Evolutionary conservation across 805 yeast species (phyloP).

Genomic region (Teunomyces stri): DNA sequence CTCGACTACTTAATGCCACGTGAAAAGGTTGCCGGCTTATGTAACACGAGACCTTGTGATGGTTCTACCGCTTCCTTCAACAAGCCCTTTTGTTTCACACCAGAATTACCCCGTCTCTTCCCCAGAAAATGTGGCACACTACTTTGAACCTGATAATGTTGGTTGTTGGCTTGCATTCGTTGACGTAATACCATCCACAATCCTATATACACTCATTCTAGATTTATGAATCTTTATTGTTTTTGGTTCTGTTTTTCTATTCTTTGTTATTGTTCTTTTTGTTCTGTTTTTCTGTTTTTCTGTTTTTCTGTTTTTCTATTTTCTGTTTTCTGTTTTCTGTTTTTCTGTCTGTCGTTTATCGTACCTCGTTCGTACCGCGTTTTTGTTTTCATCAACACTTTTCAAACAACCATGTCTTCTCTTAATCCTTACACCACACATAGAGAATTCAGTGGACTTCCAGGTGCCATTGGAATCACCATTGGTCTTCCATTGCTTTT

Average conservation of each 20-base stretch:
- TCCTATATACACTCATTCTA: too few species aligned
- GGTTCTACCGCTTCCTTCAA: too few species aligned
- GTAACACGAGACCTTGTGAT: too few species aligned
- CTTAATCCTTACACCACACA: constrained; percentile 72
- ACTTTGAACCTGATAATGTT: not conserved
- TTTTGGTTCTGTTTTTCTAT: not conserved
- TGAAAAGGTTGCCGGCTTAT: not conserved
- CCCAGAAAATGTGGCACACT: not conserved
- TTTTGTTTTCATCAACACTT: too few species aligned
- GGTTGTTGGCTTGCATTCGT: too few species aligned
- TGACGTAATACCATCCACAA: too few species aligned
- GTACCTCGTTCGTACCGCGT: not conserved
- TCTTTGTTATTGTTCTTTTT: not conserved
- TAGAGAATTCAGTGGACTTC: constrained; percentile 73
- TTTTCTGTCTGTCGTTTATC: not conserved
- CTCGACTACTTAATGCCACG: not conserved
- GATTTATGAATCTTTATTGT: not conserved
- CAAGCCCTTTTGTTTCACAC: too few species aligned
- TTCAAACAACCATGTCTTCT: not conserved
- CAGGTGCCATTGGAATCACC: constrained; percentile 70
- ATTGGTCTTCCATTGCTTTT: constrained; percentile 66
- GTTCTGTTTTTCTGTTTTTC: not conserved
- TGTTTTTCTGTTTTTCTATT: too few species aligned
- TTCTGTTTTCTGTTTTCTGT: too few species aligned
- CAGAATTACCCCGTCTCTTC: too few species aligned